Base-by-base conservation (phyloP, 345 rosid genomes). In the Anacardium occidentale region DNA sequence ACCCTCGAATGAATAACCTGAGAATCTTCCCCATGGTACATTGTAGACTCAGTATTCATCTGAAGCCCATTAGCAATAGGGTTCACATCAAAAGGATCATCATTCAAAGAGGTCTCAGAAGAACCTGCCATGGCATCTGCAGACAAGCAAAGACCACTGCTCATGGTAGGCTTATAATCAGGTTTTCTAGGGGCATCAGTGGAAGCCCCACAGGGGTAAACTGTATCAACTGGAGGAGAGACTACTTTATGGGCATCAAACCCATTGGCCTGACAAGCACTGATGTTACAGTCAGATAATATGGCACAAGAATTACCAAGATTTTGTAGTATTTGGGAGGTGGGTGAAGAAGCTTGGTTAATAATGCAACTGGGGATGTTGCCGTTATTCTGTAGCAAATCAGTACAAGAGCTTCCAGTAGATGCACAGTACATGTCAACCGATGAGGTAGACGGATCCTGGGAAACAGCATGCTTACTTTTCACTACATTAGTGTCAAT, bases 41-140 rank as follows among this genome's bases (percentile, higher is more conserved):
- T 24, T 48, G 78, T 54, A 13, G 64, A 29, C 50, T 70, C 26
- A 11, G 57, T 48, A 2, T 68, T 24, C 52, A 37, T 47, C 60
- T 9, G 42, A 61, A 48, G 21, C 64, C 20, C 21, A 57, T 42
- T 45, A 66, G 59, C 40, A 25, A 53, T 50, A 63, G 42, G 48
- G 67, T 58, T 47, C 51, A 61, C 74, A 62, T 8, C 24, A 14
- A 24, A 17, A 22, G 70, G 73, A n/a, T n/a, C n/a, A n/a, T n/a
- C n/a, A n/a, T n/a, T n/a, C n/a, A n/a, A n/a, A n/a, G n/a, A n/a
- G n/a, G n/a, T n/a, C n/a, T n/a, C n/a, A n/a, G n/a, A n/a, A n/a
- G n/a, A n/a, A n/a, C n/a, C n/a, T n/a, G n/a, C n/a, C n/a, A n/a
- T n/a, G n/a, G n/a, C n/a, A n/a, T n/a, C n/a, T n/a, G n/a, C n/a